Base-by-base conservation (phyloP, 176 grass and related monocot species). In the Triticum turgidum region DNA sequence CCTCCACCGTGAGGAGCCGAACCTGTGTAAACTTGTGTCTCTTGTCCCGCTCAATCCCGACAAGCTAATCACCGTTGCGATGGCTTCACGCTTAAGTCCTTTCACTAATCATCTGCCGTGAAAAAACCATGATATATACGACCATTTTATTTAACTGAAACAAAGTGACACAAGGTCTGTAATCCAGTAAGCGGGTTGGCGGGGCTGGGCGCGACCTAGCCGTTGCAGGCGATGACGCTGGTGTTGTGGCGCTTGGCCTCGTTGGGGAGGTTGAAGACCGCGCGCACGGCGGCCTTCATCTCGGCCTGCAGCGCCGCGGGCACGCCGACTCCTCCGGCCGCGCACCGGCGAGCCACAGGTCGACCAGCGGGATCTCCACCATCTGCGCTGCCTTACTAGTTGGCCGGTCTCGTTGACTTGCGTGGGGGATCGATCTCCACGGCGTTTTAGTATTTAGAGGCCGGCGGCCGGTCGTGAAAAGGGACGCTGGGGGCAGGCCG, bases 241-340 rank as follows among this genome's bases (percentile, higher is more conserved):
- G 73, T 21, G 75, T 93, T 96, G n/a, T 85, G 91, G 69, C 79
- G 83, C 87, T 91, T 96, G 87, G 92, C 82, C 17, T 96, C 80
- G 86, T 86, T 87, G 68, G 94, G 91, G 69, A 97, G 89, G 69
- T 94, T 82, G 89, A 94, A 94, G 44, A 97, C 89, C 79, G 85
- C 73, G 45, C 90, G 86, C 34, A 94, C 69, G 67, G 89, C 89
- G 63, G 80, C 91, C 87, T 97, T 97, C 94, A 97, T 97, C 11
- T 77, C 78, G 32, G 82, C 83, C 91, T 94, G 89, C 72, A 97
- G 94, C 65, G 0, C 51, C n/a, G 62, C 7, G 22, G 89, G 76
- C 70, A 90, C 32, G 32, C 32, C 32, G 32, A 32, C 32, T 32
- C 32, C 32, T 32, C 32, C 32, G 32, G 0, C 32, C 32, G 32